A percentile compares a stretch with the other conserved stretches of the same genome.
phyloP scores from a whole-genome alignment of 2,329 filamentous ascomycete genomes.

The Neonectria punicea region DNA sequence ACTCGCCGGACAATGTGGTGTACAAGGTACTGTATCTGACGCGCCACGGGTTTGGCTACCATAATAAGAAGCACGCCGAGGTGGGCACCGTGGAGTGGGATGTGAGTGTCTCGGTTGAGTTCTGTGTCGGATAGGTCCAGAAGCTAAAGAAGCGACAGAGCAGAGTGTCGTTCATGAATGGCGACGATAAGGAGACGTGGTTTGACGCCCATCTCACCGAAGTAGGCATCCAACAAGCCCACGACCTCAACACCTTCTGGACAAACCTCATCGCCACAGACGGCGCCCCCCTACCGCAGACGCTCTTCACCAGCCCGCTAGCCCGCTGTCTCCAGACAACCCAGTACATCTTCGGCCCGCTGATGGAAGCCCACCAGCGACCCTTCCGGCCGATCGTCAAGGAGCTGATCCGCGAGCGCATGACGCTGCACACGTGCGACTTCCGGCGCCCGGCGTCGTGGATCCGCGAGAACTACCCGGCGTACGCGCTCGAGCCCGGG shows the following conservation, averaged over 20 bases:
- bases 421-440: constrained; percentile 72
- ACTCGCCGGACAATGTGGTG: constrained; percentile 52
- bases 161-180: constrained; percentile 52
- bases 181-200: constrained; percentile 52
- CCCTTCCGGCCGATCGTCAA: constrained; percentile 65
- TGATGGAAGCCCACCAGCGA: constrained; percentile 49
- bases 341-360: constrained; percentile 58
- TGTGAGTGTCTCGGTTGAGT: constrained; percentile 40
- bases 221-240: constrained; percentile 64
- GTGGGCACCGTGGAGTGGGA: constrained; percentile 69
- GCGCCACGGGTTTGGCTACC: constrained; percentile 65
- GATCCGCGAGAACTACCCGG: constrained; percentile 61
- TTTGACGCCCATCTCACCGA: constrained; percentile 61
- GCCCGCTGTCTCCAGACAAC: constrained; percentile 69
- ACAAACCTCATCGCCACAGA: constrained; percentile 53
- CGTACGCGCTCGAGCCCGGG: constrained; percentile 62
- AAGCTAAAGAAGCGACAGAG: constrained; percentile 34
- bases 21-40: constrained; percentile 67
- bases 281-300: constrained; percentile 63
- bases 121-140: rapidly evolving
- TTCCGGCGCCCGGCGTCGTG: constrained; percentile 59
- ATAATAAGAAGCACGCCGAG: constrained; percentile 62
- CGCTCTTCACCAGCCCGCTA: constrained; percentile 68
- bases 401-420: constrained; percentile 67
- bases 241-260: constrained; percentile 63